Evolutionary conservation across 495 filamentous ascomycete species (phyloP), one percentile per base, ranked within the genome.

Genomic region (Penicillium daleae): DNA sequence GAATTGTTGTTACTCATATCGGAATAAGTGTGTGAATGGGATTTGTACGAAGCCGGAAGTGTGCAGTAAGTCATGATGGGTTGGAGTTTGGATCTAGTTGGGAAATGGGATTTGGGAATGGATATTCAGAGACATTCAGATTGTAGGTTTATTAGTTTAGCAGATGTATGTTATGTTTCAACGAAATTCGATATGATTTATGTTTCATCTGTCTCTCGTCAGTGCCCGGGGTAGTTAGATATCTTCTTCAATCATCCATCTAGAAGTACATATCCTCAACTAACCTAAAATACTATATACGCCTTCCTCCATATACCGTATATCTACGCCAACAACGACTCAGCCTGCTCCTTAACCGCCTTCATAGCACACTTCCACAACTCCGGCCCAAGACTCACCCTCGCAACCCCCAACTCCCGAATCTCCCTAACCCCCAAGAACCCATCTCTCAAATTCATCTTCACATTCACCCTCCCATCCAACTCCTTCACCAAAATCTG

Each of bases 301-400:
- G n/a, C n/a, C n/a, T n/a, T n/a, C n/a, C n/a, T n/a, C n/a, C n/a
- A n/a, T n/a, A n/a, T n/a, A n/a, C n/a, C n/a, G n/a, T n/a, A n/a
- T n/a, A n/a, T n/a, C 51, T 54, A 54, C 27, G 29, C 31, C 55
- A 70, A 42, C 27, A 64, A 42, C 46, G 27, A 3, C 57, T 75
- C 66, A 26, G 76, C 74, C n/a, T 63, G 59, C 33, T 78, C 68
- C 48, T 56, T 61, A 55, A 79, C 65, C 21, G 68, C 59, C 32
- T 60, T 56, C 68, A 76, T 71, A 9, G 73, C 76, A 31, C 51
- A 56, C 21, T 42, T 59, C 50, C 64, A 71, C 52, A 78, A 49
- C 50, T 65, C 70, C 13, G 75, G 76, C 12, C 76, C 76, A 39
- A 75, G 27, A 63, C 82, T 85, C 26, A 84, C 69, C 57, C 83